Base-by-base conservation (phyloP, 1,139 yeast species). In the Yamadazyma pseudoaaseri region DNA sequence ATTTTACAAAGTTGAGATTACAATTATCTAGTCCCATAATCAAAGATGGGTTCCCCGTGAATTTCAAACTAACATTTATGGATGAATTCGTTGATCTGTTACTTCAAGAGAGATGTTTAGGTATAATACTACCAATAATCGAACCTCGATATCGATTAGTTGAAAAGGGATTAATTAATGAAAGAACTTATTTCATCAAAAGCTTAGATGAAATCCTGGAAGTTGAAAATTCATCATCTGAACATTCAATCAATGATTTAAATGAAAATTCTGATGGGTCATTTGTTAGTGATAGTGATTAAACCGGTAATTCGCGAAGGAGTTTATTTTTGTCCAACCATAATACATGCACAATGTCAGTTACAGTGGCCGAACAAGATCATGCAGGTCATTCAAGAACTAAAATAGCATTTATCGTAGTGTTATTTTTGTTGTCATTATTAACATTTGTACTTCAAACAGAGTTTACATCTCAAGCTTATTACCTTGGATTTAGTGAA, bases 371-470 rank as follows among this genome's bases (percentile, higher is more conserved):
- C 14, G 54, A 51, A 17, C 35, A 34, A 25, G 33, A 37, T 10
- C 31, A 17, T 8, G 14, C 36, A 2, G 33, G 34, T 6, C 44
- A 41, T 20, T 60, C 65, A 2, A 56, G 45, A 34, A 49, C 62
- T 0, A 80, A 79, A 50, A 51, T 80, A 26, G 44, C 63, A 6
- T 75, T 76, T 39, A 83, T 87, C 3, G 67, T 70, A 3, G 52
- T 69, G 1, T 72, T 89, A 6, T 79, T 86, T 39, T 31, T 78
- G 4, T 43, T 81, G 6, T 80, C 94, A 3, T 57, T 86, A 43
- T 48, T 76, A 5, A 55, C 87, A 6, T 87, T 86, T 58, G 89
- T 86, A 2, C 52, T 73, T 6, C 96, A 86, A 54, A 86, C 96
- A 0, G 96, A 86, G 56, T 66, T 81, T 41, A 86, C 95, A 1